Percentiles rank a stretch among this genome's conserved stretches.
Evolutionary conservation across 306 rosid genomes (phyloP).

Genomic region (Corylus americana): DNA sequence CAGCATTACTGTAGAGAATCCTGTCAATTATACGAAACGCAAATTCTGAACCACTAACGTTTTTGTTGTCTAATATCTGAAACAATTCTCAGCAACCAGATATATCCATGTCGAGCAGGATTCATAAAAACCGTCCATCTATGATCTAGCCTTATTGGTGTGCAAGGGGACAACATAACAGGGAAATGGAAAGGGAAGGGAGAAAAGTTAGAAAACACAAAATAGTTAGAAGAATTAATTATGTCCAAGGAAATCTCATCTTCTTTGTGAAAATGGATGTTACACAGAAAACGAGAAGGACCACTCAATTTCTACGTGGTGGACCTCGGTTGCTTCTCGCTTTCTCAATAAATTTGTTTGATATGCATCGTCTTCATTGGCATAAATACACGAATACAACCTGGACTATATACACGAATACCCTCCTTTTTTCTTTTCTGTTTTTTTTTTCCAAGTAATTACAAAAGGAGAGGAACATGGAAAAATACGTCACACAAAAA

Average conservation of each 20-base stretch:
- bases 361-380: too few relatives aligned
- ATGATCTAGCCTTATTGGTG: background rate
- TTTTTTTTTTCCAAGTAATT: too few relatives aligned
- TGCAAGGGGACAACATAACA: too few relatives aligned
- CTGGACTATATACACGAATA: too few relatives aligned
- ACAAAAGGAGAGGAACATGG: too few relatives aligned
- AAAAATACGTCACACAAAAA: too few relatives aligned
- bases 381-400: too few relatives aligned
- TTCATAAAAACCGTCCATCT: background rate
- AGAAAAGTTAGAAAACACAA: too few relatives aligned
- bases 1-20: background rate
- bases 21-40: background rate
- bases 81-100: constrained; percentile 14
- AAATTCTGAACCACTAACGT: constrained; percentile 23
- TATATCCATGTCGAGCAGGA: background rate
- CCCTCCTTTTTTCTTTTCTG: too few relatives aligned
- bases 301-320: background rate
- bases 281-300: background rate
- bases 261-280: background rate
- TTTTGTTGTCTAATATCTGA: background rate
- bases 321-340: background rate
- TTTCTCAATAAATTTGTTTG: too few relatives aligned
- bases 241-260: background rate
- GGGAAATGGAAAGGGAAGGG: too few relatives aligned
- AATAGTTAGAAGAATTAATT: too few relatives aligned